A percentile compares a stretch with the other conserved stretches of the same genome.
These are phyloP conservation scores for Pleodorina starrii DNA, from an alignment of 139 green algal genomes.

Conservation along the genomic window DNA sequence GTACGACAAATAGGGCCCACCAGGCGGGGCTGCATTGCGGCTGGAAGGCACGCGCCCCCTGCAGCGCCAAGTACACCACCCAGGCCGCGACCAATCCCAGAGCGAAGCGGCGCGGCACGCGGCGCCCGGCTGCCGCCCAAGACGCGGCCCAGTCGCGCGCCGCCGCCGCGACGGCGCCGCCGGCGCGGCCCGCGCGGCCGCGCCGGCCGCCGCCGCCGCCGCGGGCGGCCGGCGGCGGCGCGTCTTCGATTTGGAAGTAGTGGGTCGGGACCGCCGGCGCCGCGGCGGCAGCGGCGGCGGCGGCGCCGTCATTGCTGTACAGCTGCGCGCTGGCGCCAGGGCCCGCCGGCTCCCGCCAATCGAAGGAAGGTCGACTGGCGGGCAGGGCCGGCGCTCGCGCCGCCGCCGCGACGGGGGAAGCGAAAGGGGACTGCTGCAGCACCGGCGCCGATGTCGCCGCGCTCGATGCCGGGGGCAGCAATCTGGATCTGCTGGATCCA, in stretches of 20 bases:
- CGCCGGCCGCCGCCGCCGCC: background rate
- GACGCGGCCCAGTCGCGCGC: background rate
- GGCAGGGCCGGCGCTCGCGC: background rate
- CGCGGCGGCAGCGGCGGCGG: background rate
- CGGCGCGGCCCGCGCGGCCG: background rate
- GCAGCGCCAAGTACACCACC: conserved; percentile 11
- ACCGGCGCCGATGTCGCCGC: background rate
- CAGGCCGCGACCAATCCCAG: background rate
- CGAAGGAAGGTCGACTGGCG: background rate
- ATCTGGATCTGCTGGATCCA: no score
- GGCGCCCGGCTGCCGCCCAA: background rate
- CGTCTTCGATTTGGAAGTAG: background rate
- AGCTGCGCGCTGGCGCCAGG: background rate
- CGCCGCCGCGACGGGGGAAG: background rate
- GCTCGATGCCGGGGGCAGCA: no score
- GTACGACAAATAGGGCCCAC: conserved; percentile 2
- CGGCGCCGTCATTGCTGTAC: background rate
- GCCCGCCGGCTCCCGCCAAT: background rate
- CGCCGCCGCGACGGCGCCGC: background rate
- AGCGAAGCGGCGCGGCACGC: background rate
- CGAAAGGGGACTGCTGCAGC: background rate
- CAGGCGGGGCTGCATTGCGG: conserved; percentile 13
- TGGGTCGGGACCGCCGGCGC: background rate
- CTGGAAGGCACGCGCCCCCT: background rate
- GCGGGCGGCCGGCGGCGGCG: background rate